Base-by-base conservation (phyloP, 2,329 filamentous ascomycete genomes). In the Emergomyces pasteurianus region DNA sequence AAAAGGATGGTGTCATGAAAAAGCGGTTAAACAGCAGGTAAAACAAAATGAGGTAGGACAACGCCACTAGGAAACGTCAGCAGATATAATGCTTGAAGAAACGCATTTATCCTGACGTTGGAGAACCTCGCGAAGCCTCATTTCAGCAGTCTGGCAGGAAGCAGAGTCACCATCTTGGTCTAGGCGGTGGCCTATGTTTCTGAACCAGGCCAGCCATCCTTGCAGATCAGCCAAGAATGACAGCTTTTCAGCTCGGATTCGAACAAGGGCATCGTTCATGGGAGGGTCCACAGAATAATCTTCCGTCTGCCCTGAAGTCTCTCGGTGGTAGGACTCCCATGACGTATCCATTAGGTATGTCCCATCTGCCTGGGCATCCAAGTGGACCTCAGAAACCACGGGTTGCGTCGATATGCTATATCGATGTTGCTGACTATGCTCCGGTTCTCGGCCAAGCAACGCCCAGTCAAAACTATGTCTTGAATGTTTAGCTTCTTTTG, bases 371-470 rank as follows among this genome's bases (percentile, higher is more conserved):
- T 69, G 70, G 0, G 71, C 74, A 59, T 75, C 72, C 8, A 76
- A 63, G 60, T 71, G 69, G 10, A 74, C 67, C 64, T 77, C 74
- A 0, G 73, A 75, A 26, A 76, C 71, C 1, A 77, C 64, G 23
- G 75, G 73, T 2, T 71, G 69, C 2, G 74, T 75, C 6, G 68
- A 61, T 34, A 75, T 72, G 21, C 64, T 64, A 14, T 58, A 57
- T 12, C 26, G 28, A 36, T 61, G 58, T 21, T 26, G 46, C 9
- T 64, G 60, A 12, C 57, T 53, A 21, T 61, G 43, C 36, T 65
- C 61, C 7, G 58, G 31, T 18, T 61, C 58, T 54, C 62, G 68
- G 18, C 66, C 70, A 16, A 76, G 64, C 1, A 77, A 65, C 55
- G 68, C 69, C 59, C 69, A 69, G 40, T 62, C 62, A 31, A 52